A percentile compares a stretch with the other conserved stretches of the same genome.
Conservation (phyloP, 345 rosid species). For the Durio zibethinus region DNA sequence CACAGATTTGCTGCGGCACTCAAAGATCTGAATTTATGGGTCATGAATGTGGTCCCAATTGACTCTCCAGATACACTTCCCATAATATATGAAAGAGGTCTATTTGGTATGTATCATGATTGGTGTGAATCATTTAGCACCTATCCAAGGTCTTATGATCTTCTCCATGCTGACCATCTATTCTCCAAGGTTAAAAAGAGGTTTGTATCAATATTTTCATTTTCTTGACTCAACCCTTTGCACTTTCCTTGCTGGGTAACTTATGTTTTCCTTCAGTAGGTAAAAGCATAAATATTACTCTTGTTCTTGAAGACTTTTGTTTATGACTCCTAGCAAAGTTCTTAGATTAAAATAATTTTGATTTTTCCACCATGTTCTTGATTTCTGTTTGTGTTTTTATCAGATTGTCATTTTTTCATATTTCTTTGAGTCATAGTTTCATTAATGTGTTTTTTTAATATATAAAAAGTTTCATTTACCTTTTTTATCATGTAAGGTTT, state of each 20-base stretch:
- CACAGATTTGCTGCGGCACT: slow-evolving; percentile 91
- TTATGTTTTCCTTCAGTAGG: background rate
- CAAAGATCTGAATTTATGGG: slow-evolving; percentile 81
- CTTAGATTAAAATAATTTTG: background rate
- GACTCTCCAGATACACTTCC: slow-evolving; percentile 93
- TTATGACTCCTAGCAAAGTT: background rate
- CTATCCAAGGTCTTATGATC: slow-evolving; percentile 90
- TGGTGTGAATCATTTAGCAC: slow-evolving; percentile 98
- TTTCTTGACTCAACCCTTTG: background rate
- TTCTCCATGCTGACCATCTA: slow-evolving; percentile 94
- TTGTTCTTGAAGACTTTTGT: background rate
- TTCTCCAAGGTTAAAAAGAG: slow-evolving; percentile 78
- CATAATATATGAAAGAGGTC: slow-evolving; percentile 84
- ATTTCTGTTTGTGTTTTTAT: background rate
- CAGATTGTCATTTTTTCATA: background rate
- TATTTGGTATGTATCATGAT: slow-evolving; percentile 89
- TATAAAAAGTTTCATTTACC: background rate
- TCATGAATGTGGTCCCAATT: slow-evolving; percentile 81
- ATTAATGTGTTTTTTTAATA: background rate
- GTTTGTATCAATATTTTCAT: slow-evolving; percentile 25
- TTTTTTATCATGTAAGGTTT: background rate
- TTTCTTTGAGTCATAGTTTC: background rate
- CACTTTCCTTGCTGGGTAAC: background rate
- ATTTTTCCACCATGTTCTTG: background rate
- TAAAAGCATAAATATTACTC: background rate